Evolutionary conservation across 1,139 yeast species (phyloP).

Genomic region (Blastobotrys elegans): DNA sequence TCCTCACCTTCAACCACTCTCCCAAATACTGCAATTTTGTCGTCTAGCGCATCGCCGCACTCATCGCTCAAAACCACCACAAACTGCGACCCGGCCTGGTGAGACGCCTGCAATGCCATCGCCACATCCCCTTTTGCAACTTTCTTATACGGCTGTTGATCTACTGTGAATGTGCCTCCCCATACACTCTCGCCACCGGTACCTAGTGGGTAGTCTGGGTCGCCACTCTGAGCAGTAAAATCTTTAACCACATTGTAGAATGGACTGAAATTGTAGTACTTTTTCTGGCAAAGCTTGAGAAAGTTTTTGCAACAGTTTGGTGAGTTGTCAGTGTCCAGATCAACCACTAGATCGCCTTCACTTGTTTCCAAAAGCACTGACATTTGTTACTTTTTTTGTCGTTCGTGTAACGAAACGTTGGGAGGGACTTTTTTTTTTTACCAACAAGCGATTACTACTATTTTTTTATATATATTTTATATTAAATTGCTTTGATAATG

Average conservation of each 20-base stretch:
- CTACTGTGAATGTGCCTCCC: constrained; percentile 27
- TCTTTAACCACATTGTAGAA: constrained; percentile 42
- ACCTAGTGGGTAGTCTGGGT: constrained; percentile 43
- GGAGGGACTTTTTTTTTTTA: too few relatives aligned
- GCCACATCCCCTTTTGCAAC: constrained; percentile 39
- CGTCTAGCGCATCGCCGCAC: constrained; percentile 21
- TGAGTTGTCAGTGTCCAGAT: constrained; percentile 38
- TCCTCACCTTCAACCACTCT: constrained; percentile 48
- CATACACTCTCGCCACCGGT: constrained; percentile 36
- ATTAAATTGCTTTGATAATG: not conserved
- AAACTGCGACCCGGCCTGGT: constrained; percentile 33
- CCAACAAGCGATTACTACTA: too few relatives aligned
- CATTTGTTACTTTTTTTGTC: constrained; percentile 33
- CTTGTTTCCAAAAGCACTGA: constrained; percentile 58
- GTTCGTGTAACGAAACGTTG: too few relatives aligned
- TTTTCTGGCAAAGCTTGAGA: constrained; percentile 49
- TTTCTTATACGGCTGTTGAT: constrained; percentile 21
- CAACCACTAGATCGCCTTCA: constrained; percentile 49
- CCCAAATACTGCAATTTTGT: constrained; percentile 41
- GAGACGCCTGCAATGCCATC: constrained; percentile 28
- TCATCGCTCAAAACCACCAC: constrained; percentile 30
- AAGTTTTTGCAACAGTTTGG: constrained; percentile 45
- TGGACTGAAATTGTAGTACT: constrained; percentile 51
- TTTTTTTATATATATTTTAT: too few relatives aligned
- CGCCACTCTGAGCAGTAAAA: constrained; percentile 43